Conservation (phyloP, 495 filamentous ascomycete species). For the Annulohypoxylon bovei region DNA sequence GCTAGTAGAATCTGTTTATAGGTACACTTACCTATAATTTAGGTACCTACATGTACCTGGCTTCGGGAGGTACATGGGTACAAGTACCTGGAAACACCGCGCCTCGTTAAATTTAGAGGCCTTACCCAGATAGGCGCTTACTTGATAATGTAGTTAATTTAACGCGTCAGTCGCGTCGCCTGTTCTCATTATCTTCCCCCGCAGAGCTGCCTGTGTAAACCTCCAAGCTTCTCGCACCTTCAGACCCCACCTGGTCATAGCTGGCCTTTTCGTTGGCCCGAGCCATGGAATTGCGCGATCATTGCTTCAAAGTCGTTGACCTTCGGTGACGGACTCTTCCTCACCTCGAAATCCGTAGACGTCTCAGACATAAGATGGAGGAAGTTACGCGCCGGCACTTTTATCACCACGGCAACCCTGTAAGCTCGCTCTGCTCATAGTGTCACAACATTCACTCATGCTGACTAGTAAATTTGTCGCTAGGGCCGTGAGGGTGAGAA, state of each 20-base stretch:
- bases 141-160: not conserved
- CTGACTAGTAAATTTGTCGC: not conserved
- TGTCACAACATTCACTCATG: not conserved
- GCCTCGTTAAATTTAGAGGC: too few relatives aligned
- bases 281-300: constrained; percentile 21
- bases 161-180: not conserved
- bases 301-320: constrained; percentile 3
- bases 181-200: too few relatives aligned
- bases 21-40: too few relatives aligned
- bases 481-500: constrained; percentile 44
- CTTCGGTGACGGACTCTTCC: constrained; percentile 11
- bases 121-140: not conserved
- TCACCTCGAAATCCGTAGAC: not conserved
- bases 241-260: not conserved
- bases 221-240: not conserved
- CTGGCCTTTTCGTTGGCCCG: not conserved
- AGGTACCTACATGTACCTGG: too few relatives aligned
- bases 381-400: constrained; percentile 51
- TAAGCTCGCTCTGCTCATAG: constrained; percentile 25
- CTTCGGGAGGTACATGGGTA: too few relatives aligned
- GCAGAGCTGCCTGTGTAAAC: too few relatives aligned
- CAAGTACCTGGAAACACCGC: too few relatives aligned
- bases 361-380: constrained; percentile 49
- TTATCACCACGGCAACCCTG: constrained; percentile 52
- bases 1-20: too few relatives aligned